Percentiles rank a stretch among this genome's conserved stretches.
These are phyloP conservation scores for Zizania latifolia DNA, from an alignment of 176 grass and related monocot species.

Conservation along the genomic window DNA sequence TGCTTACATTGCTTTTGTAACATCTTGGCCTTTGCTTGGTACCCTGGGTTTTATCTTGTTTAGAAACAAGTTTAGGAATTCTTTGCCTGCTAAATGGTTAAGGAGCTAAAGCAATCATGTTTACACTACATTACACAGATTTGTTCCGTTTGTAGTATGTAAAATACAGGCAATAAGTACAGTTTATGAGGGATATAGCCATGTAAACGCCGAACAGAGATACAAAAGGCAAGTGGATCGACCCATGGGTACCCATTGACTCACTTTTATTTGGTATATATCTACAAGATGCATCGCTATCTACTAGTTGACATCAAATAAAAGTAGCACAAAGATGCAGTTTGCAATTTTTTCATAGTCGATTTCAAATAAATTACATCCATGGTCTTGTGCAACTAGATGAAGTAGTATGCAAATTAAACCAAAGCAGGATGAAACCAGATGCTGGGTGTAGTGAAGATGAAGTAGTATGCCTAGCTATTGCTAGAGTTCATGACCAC, in stretches of 20 bases:
- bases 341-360: background rate
- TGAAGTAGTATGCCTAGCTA: background rate
- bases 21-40: conserved; percentile 80
- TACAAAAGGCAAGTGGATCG: background rate
- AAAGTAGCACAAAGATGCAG: background rate
- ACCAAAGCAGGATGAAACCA: background rate
- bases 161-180: conserved; percentile 9
- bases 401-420: no score
- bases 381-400: background rate
- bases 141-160: conserved; percentile 16
- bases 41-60: conserved; percentile 51
- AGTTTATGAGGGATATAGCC: background rate
- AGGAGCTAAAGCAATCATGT: conserved; percentile 26
- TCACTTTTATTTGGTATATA: background rate
- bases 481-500: background rate
- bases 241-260: background rate
- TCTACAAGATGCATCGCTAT: no score
- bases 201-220: background rate
- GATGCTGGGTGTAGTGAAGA: background rate
- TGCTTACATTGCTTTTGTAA: conserved; percentile 69
- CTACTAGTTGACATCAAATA: background rate
- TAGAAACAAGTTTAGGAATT: conserved; percentile 48
- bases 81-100: conserved; percentile 12
- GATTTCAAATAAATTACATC: conserved; percentile 12
- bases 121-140: background rate